Base-by-base conservation (phyloP, 305 asterid genomes). In the Fraxinus baroniana region DNA sequence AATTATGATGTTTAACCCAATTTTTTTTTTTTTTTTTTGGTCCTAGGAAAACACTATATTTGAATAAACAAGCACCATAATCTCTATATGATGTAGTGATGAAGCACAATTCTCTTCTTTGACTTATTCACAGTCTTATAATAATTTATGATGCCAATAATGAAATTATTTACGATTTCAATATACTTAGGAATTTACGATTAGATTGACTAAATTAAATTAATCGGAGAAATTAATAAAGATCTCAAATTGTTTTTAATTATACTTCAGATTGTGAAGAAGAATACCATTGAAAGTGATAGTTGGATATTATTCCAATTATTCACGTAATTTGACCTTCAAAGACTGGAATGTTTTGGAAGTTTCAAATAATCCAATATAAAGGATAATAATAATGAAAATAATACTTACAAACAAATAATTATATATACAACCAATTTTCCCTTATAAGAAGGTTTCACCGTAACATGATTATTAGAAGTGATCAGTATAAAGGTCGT, bases 331-430 rank as follows among this genome's bases (percentile, higher is more conserved):
- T 68, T 83, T 83, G 79, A 78, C 80, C 76, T 32, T 74, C 49
- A 73, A 72, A 24, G 80, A 78, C 80, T 78, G 49, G 80, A 83
- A 74, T 79, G 83, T 36, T 79, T 74, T 79, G 3, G 57, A 64
- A 73, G 71, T 9, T 28, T 24, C 46, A 26, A 73, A 78, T 17
- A 52, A 77, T 24, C 71, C 1, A 74, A 74, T 49, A 12, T 49
- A 18, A 28, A 2, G 7, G 24, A 52, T 52, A 52, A 52, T 52
- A 52, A 52, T 49, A 4, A 15, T 17, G 20, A 49, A 62, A 62
- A 20, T 22, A 20, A 62, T 62, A 18, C 5, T 62, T 6, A 12
- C 72, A 20, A 62, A 20, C 72, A 62, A 62, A 22, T 20, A 62
- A 20, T 22, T 62, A 15, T 49, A 49, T 49, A 15, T 4, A 17